Conservation (phyloP, 768 basidiomycete genomes). For the Leucosporidium creatinivorum region DNA sequence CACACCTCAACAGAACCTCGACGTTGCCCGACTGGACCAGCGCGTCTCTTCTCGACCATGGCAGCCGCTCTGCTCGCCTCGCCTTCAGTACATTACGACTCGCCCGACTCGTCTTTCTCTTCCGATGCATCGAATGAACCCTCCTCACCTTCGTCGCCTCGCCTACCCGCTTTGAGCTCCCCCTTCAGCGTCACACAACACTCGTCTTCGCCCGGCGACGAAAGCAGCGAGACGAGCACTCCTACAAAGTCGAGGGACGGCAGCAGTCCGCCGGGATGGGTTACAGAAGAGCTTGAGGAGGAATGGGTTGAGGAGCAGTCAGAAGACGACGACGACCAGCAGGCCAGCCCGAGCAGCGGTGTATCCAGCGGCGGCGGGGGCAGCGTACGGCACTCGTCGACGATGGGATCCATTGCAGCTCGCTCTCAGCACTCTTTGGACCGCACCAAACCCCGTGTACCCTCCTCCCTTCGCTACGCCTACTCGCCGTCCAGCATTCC, state of each 20-base stretch:
- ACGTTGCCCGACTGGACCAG: no score
- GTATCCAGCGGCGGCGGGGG: not conserved
- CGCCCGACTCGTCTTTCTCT: no score
- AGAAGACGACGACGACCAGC: not conserved
- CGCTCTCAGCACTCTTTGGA: not conserved
- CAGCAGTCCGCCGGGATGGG: conserved; percentile 3
- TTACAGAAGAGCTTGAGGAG: conserved; percentile 7
- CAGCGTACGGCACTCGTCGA: not conserved
- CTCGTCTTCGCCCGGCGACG: no score
- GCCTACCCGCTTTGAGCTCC: no score
- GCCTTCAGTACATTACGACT: no score
- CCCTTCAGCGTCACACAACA: no score
- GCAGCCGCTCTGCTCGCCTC: no score
- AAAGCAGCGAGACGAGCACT: no score
- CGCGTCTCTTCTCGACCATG: no score
- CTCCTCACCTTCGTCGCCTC: no score
- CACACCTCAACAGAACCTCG: no score
- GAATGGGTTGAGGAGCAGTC: conserved; percentile 15
- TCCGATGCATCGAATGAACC: no score
- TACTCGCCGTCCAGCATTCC: conserved; percentile 10
- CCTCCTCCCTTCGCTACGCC: conserved; percentile 35
- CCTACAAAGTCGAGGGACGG: not conserved
- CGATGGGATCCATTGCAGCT: not conserved
- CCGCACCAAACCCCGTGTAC: conserved; percentile 23
- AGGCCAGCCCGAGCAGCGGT: not conserved